Percentiles rank a stretch among this genome's conserved stretches.
Conservation (phyloP, 306 rosid species). For the Cicer chorassanicum region DNA sequence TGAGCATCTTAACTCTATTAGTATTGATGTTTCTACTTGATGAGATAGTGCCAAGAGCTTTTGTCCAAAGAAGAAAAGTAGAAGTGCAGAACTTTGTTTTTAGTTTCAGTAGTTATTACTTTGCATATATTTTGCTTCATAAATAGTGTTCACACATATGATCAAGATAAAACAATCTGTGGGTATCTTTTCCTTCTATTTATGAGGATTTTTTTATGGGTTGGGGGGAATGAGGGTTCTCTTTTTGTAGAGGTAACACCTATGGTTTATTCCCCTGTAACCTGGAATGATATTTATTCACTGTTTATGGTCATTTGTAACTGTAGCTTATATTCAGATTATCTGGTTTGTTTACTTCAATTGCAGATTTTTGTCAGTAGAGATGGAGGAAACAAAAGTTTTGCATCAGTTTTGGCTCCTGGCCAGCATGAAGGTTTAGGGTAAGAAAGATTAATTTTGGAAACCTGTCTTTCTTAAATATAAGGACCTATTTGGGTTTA, state of each 20-base stretch:
- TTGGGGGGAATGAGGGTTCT: constrained; percentile 10
- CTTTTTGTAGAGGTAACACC: constrained; percentile 9
- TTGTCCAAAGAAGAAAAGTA: constrained; percentile 16
- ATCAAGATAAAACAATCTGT: constrained; percentile 4
- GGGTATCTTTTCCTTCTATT: constrained; percentile 7
- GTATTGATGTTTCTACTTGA: constrained; percentile 8
- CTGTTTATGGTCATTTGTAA: constrained; percentile 39
- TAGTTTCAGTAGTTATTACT: constrained; percentile 27
- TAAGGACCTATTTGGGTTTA: constrained; percentile 4
- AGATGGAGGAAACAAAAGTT: constrained; percentile 89
- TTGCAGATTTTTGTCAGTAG: constrained; percentile 91
- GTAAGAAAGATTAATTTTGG: constrained; percentile 59
- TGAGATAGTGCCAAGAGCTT: constrained; percentile 6
- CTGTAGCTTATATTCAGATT: constrained; percentile 30
- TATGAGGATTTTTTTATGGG: neutral
- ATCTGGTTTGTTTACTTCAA: constrained; percentile 39
- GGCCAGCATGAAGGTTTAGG: constrained; percentile 97
- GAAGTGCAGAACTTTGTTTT: constrained; percentile 4
- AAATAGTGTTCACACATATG: neutral
- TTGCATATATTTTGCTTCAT: constrained; percentile 23
- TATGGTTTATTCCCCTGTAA: constrained; percentile 9
- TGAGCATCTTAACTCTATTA: constrained; percentile 10
- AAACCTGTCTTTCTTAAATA: constrained; percentile 29
- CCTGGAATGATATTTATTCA: constrained; percentile 22
- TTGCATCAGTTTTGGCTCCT: constrained; percentile 96